A percentile compares a stretch with the other conserved stretches of the same genome.
These are phyloP conservation scores for Zalaria sp. DNA, from an alignment of 2,329 filamentous ascomycete genomes.

Conservation along the genomic window DNA sequence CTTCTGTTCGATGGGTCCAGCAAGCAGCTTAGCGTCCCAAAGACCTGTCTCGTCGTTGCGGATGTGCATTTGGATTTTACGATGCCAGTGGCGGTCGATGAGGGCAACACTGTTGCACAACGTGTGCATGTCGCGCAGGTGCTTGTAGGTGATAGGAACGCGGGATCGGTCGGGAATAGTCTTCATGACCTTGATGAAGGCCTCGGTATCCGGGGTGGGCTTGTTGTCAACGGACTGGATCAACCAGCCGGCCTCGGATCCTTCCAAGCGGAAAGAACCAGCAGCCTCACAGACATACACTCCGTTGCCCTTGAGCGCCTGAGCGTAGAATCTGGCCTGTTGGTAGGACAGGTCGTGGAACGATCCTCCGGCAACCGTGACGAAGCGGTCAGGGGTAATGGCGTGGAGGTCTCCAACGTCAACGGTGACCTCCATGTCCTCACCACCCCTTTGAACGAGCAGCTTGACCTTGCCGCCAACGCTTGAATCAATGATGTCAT, in stretches of 20 bases:
- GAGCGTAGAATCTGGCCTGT: constrained; percentile 88
- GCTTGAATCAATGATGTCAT: constrained; percentile 80
- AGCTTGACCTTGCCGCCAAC: constrained; percentile 69
- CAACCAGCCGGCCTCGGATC: constrained; percentile 81
- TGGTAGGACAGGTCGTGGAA: constrained; percentile 98
- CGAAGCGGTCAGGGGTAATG: constrained; percentile 92
- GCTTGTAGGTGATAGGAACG: constrained; percentile 90
- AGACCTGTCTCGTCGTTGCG: constrained; percentile 81
- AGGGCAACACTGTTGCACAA: constrained; percentile 85
- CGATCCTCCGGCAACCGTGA: constrained; percentile 82
- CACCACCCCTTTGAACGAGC: constrained; percentile 74
- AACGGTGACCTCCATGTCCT: constrained; percentile 74
- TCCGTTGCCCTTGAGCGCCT: constrained; percentile 61
- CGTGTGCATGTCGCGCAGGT: constrained; percentile 87
- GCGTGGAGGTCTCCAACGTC: constrained; percentile 78
- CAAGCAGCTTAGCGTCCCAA: constrained; percentile 87
- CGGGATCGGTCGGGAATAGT: constrained; percentile 66
- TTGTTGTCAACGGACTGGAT: constrained; percentile 87
- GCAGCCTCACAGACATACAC: constrained; percentile 92
- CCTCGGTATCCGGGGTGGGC: constrained; percentile 71
- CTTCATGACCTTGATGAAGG: constrained; percentile 86
- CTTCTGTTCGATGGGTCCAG: constrained; percentile 62
- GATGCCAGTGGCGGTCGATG: constrained; percentile 89
- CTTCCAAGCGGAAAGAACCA: constrained; percentile 90
- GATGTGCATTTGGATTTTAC: constrained; percentile 83